Evolutionary conservation across 1,284 basidiomycete species (phyloP), one percentile per base, ranked within the genome.

Genomic region (Porphyrellus sp.): DNA sequence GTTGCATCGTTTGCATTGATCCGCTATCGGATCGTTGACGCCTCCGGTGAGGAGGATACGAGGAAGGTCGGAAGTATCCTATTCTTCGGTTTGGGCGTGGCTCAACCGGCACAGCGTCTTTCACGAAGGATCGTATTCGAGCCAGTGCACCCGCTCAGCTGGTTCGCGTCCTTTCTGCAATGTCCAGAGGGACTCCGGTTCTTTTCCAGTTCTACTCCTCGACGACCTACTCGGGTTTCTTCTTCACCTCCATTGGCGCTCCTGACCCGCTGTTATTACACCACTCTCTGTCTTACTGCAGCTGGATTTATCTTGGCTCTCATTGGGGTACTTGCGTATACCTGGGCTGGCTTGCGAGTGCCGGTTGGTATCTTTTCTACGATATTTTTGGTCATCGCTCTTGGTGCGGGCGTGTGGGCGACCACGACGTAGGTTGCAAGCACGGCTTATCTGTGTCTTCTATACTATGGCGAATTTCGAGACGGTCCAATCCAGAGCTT

Each of bases 331-430:
- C 54, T 68, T 18, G 20, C 52, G 12, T 68, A 62, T 44, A 20
- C 52, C 37, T 68, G 66, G 66, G 42, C 46, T 40, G 64, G 54
- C 24, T 43, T 68, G 43, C 52, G 54, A 8, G 21, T 34, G 30
- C 18, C 46, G 1, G 68, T 68, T 27, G 66, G 69, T 30, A 57
- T 71, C 20, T 65, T 59, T 8, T 50, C 65, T 23, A 68, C 67
- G 1, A 20, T 56, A 9, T 70, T 64, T 52, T 40, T 70, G 30
- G 60, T 58, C 9, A 12, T 67, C n/a, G 49, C 56, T 23, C 1
- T 63, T 27, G 39, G 59, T 27, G 52, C 56, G 4, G 47, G 41
- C 4, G 5, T 70, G 16, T 71, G 60, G 60, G 64, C 68, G 16
- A 51, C 67, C 18, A 53, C 43, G 16, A 21, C 31, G 24, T 64